Evolutionary conservation across 2,329 filamentous ascomycete genomes (phyloP), one percentile per base, ranked within the genome.

Genomic region (Colletotrichum camelliae): DNA sequence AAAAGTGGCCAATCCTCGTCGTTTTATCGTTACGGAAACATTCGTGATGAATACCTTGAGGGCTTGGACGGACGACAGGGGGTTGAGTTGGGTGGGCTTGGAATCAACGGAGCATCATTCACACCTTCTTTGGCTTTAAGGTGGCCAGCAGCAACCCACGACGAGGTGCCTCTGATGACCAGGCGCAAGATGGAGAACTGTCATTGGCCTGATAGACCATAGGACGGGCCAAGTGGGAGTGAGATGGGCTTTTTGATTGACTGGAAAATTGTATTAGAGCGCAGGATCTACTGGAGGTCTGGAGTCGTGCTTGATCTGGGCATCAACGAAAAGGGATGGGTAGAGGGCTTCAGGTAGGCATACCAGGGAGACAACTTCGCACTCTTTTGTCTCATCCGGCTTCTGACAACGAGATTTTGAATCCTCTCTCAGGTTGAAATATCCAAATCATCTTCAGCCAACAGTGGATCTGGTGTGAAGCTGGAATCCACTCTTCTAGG

Each of bases 141-240:
- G 1, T 21, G 18, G 43, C 43, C 5, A 4, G 0, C 43, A 48
- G 43, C 0, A 48, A 21, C 43, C 0, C 10, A 0, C 5, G 18
- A 7, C n/a, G 43, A 48, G 43, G 0, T 48, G 43, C 43, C 0
- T 48, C 1, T 48, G 43, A 48, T 48, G 5, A 21, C n/a, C 10
- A 48, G n/a, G n/a, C 0, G 0, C n/a, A 48, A 0, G n/a, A 48
- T 48, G 43, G 0, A 48, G 5, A 21, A 18, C 0, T 4, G 18
- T 1, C 5, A 48, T 48, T 48, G 15, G 35, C 35, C 35, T 37
- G 8, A 43, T 1, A 43, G 2, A 9, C 4, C 37, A 43, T 18
- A 1, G 1, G 39, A 48, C 39, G 39, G 1, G 39, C 18, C 9
- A 48, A 12, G 5, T 48, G 43, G 9, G 10, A 48, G 0, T 18